These are phyloP conservation scores for Aureobasidium subglaciale DNA, from an alignment of 2,329 filamentous ascomycete genomes.

Conservation along the genomic window DNA sequence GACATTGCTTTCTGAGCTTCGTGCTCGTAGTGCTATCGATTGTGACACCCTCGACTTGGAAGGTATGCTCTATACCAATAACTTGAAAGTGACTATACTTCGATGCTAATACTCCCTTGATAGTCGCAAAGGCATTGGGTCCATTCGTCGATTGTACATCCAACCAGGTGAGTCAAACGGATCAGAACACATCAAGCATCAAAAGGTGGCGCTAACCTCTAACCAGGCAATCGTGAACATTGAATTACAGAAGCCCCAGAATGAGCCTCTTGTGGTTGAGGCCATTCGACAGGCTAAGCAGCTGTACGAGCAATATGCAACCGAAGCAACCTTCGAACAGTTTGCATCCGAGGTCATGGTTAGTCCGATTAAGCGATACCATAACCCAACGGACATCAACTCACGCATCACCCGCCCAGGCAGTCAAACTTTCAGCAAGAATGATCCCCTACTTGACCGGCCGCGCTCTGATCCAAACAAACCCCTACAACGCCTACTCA, in stretches of 20 bases:
- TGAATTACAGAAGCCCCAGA: constrained; percentile 14
- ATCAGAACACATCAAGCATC: neutral
- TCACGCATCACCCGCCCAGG: neutral
- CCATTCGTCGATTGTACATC: constrained; percentile 18
- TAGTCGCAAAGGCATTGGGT: constrained; percentile 16
- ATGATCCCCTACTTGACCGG: constrained; percentile 16
- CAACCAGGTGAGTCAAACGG: constrained; percentile 7
- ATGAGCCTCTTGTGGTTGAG: constrained; percentile 8
- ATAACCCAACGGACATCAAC: neutral
- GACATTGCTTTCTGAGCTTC: constrained; percentile 14
- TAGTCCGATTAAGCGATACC: too few species aligned
- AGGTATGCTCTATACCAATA: neutral
- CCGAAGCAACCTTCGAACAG: constrained; percentile 13
- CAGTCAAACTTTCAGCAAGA: constrained; percentile 10
- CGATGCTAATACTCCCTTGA: neutral
- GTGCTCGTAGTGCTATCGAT: constrained; percentile 12
- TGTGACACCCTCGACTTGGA: constrained; percentile 17
- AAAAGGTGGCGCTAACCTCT: neutral
- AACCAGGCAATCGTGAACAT: constrained; percentile 14
- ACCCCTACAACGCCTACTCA: constrained; percentile 17
- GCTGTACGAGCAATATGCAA: constrained; percentile 1
- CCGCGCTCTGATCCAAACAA: constrained; percentile 16
- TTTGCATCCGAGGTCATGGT: constrained; percentile 17
- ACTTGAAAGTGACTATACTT: neutral
- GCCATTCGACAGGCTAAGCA: constrained; percentile 14